Evolutionary conservation across 2,329 filamentous ascomycete genomes (phyloP).

Genomic region (Xylaria digitata): DNA sequence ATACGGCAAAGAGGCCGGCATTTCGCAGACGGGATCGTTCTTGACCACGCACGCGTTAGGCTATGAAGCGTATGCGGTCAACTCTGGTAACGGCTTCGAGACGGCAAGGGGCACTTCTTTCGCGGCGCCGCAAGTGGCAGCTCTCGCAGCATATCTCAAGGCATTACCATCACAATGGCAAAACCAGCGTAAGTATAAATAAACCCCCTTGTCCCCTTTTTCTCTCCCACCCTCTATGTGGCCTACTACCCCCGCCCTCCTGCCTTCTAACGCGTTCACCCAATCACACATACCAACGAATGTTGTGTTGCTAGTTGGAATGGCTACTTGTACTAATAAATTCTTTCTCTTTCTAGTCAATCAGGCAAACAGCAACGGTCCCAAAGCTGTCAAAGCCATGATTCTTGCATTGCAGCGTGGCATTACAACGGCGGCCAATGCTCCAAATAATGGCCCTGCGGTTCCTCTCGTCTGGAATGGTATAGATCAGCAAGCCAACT

Average conservation of each 20-base stretch:
- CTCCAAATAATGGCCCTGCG: not conserved
- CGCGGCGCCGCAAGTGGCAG: constrained; percentile 22
- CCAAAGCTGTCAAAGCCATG: constrained; percentile 24
- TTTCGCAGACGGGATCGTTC: constrained; percentile 13
- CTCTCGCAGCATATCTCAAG: constrained; percentile 22
- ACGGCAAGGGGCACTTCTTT: constrained; percentile 1
- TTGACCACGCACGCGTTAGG: constrained; percentile 19
- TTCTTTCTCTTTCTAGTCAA: constrained; percentile 24
- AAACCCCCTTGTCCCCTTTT: not conserved
- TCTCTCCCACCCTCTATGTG: too few relatives aligned
- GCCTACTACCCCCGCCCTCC: too few relatives aligned
- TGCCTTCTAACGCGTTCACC: too few relatives aligned
- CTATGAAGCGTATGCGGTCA: not conserved
- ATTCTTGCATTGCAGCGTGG: constrained; percentile 19
- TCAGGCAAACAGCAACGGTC: constrained; percentile 12
- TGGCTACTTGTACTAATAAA: not conserved
- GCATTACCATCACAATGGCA: constrained; percentile 14
- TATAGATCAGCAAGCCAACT: constrained; percentile 18
- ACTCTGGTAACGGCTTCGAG: not conserved
- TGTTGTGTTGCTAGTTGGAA: too few relatives aligned
- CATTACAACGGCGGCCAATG: not conserved
- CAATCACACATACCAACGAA: too few relatives aligned
- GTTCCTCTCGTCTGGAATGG: constrained; percentile 24
- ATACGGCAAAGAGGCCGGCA: constrained; percentile 1
- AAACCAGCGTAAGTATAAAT: constrained; percentile 5